These are phyloP conservation scores for Centrapalus pauciflorus DNA, from an alignment of 129 eudicot genomes.

Conservation along the genomic window DNA sequence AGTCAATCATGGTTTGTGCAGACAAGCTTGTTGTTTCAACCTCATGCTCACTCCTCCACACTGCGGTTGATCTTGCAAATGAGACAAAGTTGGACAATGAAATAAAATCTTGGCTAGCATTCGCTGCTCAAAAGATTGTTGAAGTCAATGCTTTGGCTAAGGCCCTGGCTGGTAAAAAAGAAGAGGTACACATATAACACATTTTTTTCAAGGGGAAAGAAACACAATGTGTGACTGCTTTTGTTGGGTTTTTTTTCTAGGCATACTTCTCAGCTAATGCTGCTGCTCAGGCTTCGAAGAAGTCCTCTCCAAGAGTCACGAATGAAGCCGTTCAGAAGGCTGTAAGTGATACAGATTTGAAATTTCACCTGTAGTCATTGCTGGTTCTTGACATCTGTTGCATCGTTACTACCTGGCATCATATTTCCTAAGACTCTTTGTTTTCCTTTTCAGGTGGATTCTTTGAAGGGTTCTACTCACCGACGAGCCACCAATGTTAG, in stretches of 20 bases:
- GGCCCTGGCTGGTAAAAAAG: constrained; percentile 53
- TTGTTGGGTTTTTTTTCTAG: constrained; percentile 21
- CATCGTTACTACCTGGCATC: no score
- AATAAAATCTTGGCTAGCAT: constrained; percentile 71
- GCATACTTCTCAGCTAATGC: constrained; percentile 65
- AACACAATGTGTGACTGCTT: not conserved
- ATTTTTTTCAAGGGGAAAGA: no score
- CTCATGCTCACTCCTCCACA: constrained; percentile 72
- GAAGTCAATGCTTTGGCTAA: constrained; percentile 69
- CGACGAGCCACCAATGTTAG: constrained; percentile 71
- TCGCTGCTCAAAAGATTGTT: constrained; percentile 66
- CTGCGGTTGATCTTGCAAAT: constrained; percentile 59
- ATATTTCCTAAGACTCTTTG: not conserved
- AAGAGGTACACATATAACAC: constrained; percentile 51
- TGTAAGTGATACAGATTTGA: constrained; percentile 33
- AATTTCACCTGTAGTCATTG: no score
- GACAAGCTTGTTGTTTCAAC: constrained; percentile 73
- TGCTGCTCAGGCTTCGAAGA: constrained; percentile 72
- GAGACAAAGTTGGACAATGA: constrained; percentile 58
- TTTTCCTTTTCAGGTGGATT: constrained; percentile 43
- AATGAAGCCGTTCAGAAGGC: constrained; percentile 59
- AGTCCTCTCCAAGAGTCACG: constrained; percentile 66
- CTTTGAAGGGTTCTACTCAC: constrained; percentile 58
- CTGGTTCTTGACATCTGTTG: not conserved
- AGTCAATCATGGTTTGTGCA: constrained; percentile 15